phyloP scores from a whole-genome alignment of 257 asterid species.

The Solanum pinnatisectum region DNA sequence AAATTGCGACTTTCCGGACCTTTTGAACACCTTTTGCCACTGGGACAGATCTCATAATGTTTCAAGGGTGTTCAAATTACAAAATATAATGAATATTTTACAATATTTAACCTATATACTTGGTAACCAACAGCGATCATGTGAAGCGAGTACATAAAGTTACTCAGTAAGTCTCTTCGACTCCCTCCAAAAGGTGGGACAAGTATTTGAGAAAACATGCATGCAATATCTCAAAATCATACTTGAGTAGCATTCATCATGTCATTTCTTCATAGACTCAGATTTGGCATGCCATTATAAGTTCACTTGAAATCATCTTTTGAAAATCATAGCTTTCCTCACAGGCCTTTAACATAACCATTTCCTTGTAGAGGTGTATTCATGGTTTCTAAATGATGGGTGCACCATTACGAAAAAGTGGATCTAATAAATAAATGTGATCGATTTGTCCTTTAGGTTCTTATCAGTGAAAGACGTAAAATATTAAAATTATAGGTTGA shows the following conservation, averaged over 20 bases:
- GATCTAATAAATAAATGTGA: background rate
- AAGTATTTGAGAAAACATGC: background rate
- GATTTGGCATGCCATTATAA: background rate
- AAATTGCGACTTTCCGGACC: background rate
- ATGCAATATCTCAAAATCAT: background rate
- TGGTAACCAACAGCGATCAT: background rate
- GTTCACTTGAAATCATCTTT: background rate
- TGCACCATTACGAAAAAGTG: background rate
- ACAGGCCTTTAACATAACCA: background rate
- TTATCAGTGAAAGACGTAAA: background rate
- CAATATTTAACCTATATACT: background rate
- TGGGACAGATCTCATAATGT: background rate
- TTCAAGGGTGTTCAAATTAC: background rate
- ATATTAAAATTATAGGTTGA: background rate
- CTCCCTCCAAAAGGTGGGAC: background rate
- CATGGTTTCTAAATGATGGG: background rate
- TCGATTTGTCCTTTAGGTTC: background rate
- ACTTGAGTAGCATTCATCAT: background rate
- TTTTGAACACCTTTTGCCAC: background rate
- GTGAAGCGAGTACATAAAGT: background rate
- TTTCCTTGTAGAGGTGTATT: background rate
- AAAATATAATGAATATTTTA: too few relatives aligned
- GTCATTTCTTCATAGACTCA: background rate
- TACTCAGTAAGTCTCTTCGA: background rate
- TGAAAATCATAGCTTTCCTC: background rate